Conservation (phyloP, 108 stramenopile genomes). For the Cyclotella choctawhatcheeana region DNA sequence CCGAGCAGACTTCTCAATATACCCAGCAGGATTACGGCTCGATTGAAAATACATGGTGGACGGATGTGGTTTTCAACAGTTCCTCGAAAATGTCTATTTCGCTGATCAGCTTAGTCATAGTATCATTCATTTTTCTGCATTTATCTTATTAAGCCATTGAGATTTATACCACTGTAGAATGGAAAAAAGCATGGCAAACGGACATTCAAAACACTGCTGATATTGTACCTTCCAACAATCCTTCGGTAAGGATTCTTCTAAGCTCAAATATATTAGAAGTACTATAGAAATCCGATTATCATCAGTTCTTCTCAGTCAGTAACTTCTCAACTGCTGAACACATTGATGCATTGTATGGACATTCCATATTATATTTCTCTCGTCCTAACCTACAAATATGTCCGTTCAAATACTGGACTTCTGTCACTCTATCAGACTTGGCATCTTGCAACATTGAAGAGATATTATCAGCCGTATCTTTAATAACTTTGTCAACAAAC, state of each 20-base stretch:
- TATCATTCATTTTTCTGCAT: background rate
- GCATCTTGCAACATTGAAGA: slow-evolving; percentile 87
- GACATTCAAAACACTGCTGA: too few relatives aligned
- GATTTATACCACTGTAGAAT: too few relatives aligned
- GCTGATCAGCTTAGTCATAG: background rate
- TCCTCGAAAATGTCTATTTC: background rate
- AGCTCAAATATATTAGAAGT: too few relatives aligned
- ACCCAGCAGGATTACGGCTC: background rate
- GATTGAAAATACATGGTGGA: slow-evolving; percentile 11
- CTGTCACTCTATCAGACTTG: slow-evolving; percentile 49
- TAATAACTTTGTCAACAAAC: slow-evolving; percentile 69
- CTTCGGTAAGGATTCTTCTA: too few relatives aligned
- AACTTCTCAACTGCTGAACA: slow-evolving; percentile 33
- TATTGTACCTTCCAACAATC: too few relatives aligned
- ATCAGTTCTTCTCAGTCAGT: background rate
- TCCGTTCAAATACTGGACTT: slow-evolving; percentile 83
- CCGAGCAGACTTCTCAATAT: background rate
- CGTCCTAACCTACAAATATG: slow-evolving; percentile 64
- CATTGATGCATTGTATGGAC: slow-evolving; percentile 58
- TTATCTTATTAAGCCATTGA: too few relatives aligned
- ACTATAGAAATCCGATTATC: background rate
- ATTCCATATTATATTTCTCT: slow-evolving; percentile 52
- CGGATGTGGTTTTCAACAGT: background rate
- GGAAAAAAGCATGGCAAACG: too few relatives aligned
- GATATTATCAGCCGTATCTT: slow-evolving; percentile 65